Evolutionary conservation across 2,329 filamentous ascomycete genomes (phyloP), one percentile per base, ranked within the genome.

Genomic region (Purpureocillium lavendulum): DNA sequence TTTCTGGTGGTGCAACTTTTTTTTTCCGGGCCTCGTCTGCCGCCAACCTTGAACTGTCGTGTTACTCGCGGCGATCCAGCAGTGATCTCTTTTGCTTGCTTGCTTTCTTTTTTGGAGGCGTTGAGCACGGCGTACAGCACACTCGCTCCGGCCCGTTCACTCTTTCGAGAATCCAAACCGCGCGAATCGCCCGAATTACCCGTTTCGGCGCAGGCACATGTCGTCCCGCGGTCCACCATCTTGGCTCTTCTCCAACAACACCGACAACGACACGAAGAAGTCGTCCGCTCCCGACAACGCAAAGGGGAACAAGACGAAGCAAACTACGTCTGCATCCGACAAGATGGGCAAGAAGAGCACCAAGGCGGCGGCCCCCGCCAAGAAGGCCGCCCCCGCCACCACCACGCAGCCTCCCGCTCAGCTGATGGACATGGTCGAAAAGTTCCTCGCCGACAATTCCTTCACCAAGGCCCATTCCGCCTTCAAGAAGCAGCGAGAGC

Each of bases 381-480:
- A 47, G 41, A 47, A 44, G 36, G 40, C 47, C 33, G 43, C 45
- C 30, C 35, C 49, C 21, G 43, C 11, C 29, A 13, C 29, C 29
- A 12, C 46, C 30, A 26, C 55, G 9, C 40, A 65, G 35, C 69
- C 76, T 18, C 72, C 82, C 4, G 60, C 71, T 21, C 71, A 83
- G 58, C 65, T 88, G 29, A 66, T 88, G 54, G 74, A 79, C 44
- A 66, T 86, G 13, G 71, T 88, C 51, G 77, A 77, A 45, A 61
- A 64, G 16, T 88, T 87, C 58, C 69, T 88, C 36, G 70, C 71
- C 32, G 71, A 81, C 34, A 71, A 83, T 57, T 73, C 77, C n/a
- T 83, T 85, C 51, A 59, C 69, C 35, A 67, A 69, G 42, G 75
- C 83, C 34, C 74, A 73, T 52, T 65, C 70, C 43, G 73, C 76